phyloP scores from a whole-genome alignment of 768 basidiomycete species.

The Symmetrospora coprosmae region DNA sequence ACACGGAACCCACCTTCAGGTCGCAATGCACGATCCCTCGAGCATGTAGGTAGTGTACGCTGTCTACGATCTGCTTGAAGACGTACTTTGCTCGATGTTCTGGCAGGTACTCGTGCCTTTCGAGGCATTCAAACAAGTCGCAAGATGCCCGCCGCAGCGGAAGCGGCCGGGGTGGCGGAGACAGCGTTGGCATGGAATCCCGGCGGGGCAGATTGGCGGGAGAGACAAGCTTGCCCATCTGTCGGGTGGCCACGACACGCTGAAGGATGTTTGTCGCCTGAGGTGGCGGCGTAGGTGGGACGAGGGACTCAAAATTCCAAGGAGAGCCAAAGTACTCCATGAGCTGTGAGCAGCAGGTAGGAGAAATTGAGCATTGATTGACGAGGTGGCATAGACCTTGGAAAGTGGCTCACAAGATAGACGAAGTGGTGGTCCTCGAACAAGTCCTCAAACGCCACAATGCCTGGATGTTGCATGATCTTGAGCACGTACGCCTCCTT shows the following conservation, averaged over 20 bases:
- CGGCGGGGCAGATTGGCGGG: not conserved
- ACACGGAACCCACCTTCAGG: constrained; percentile 30
- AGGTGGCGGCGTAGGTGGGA: too few relatives aligned
- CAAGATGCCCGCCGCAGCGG: constrained; percentile 61
- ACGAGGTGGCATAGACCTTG: not conserved
- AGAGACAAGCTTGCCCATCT: too few relatives aligned
- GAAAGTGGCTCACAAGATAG: constrained; percentile 57
- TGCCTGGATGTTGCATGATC: constrained; percentile 54
- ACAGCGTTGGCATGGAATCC: not conserved
- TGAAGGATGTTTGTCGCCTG: too few relatives aligned
- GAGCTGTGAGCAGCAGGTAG: constrained; percentile 5
- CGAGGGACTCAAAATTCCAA: constrained; percentile 46
- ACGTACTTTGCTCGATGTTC: constrained; percentile 67
- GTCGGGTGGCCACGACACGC: too few relatives aligned
- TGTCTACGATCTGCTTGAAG: constrained; percentile 74
- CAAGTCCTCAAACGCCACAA: constrained; percentile 69
- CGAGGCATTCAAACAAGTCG: constrained; percentile 90
- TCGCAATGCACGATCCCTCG: constrained; percentile 37
- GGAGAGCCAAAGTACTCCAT: constrained; percentile 76
- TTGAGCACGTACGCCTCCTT: constrained; percentile 69
- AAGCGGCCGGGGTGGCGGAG: constrained; percentile 35
- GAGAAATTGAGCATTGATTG: too few relatives aligned
- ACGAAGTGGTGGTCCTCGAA: constrained; percentile 74
- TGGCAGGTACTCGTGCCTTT: constrained; percentile 64
- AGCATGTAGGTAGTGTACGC: constrained; percentile 54